Base-by-base conservation (phyloP, 2,329 filamentous ascomycete species). In the Alternaria sp. region DNA sequence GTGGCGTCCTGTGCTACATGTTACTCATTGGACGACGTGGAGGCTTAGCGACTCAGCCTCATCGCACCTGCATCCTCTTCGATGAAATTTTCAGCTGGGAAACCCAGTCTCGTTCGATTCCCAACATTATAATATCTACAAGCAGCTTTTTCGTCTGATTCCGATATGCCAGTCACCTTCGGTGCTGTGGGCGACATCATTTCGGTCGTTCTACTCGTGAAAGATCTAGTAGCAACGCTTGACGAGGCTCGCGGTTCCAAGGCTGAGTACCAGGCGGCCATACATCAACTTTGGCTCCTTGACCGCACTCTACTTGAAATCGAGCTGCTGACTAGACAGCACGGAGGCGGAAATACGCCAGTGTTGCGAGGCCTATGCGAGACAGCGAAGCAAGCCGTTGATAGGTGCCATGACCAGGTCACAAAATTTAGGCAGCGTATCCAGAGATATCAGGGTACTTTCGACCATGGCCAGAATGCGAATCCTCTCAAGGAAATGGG, bases 191-290 rank as follows among this genome's bases (percentile, higher is more conserved):
- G 41, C 16, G 75, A 77, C 51, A 71, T 78, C 9, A 72, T 77
- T 9, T 60, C 69, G 3, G 67, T 76, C 1, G 63, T 59, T 41
- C 52, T 73, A 5, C 34, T 78, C 3, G 65, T 74, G 18, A 78
- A 75, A 62, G 69, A 74, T 38, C 40, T 75, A 1, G 53, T 77
- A 20, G 57, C 66, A 8, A 66, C 71, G 2, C 70, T 80, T 4
- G 65, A 78, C 41, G 61, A 73, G 18, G 64, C 52, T 30, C 63
- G 70, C 4, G 76, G 78, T 22, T 70, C 75, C 11, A 53, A 67
- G 16, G 62, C 69, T 9, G 72, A 78, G 38, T 79, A 75, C 50
- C 72, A 68, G 25, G 67, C 69, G 18, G 25, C 75, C 0, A 59
- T 67, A 1, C 30, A 12, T 12, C 2, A 32, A 1, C 30, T 32